These are phyloP conservation scores for Globisporangium abappressorium DNA, from an alignment of 352 stramenopile genomes.

Conservation along the genomic window DNA sequence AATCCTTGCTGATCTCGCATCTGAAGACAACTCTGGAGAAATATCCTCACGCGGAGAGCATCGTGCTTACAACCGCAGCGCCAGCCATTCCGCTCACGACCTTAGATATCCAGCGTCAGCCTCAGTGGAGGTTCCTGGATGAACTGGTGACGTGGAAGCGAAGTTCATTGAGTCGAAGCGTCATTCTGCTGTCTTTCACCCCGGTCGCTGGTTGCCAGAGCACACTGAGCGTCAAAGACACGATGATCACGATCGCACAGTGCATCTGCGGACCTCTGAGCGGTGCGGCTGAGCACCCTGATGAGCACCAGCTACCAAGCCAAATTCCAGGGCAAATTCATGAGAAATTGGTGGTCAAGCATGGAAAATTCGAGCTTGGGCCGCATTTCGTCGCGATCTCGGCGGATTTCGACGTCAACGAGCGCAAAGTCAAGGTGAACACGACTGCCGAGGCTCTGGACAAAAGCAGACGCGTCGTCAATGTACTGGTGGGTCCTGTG, in stretches of 20 bases:
- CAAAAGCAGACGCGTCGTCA: neutral
- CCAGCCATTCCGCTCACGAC: neutral
- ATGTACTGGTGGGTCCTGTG: conserved; percentile 34
- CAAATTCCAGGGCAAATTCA: conserved; percentile 1
- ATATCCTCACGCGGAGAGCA: neutral
- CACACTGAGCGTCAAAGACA: conserved; percentile 33
- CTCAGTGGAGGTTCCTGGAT: conserved; percentile 22
- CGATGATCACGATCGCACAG: conserved; percentile 31
- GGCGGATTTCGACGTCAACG: neutral
- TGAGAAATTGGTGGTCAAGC: conserved; percentile 4
- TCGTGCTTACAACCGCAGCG: conserved; percentile 1
- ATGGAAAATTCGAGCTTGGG: conserved; percentile 5
- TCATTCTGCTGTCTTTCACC: conserved; percentile 25
- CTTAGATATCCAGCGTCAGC: neutral
- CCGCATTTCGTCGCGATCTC: conserved; percentile 6
- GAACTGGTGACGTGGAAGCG: conserved; percentile 32
- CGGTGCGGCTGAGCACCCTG: neutral
- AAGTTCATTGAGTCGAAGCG: conserved; percentile 15
- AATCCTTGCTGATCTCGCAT: neutral
- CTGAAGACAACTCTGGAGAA: conserved; percentile 7
- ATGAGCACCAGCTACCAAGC: neutral
- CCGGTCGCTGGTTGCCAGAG: conserved; percentile 18
- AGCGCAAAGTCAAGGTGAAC: neutral
- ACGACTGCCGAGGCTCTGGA: neutral
- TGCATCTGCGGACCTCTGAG: conserved; percentile 39